Conservation (phyloP, 257 asterid species). For the Jasminum sambac region DNA sequence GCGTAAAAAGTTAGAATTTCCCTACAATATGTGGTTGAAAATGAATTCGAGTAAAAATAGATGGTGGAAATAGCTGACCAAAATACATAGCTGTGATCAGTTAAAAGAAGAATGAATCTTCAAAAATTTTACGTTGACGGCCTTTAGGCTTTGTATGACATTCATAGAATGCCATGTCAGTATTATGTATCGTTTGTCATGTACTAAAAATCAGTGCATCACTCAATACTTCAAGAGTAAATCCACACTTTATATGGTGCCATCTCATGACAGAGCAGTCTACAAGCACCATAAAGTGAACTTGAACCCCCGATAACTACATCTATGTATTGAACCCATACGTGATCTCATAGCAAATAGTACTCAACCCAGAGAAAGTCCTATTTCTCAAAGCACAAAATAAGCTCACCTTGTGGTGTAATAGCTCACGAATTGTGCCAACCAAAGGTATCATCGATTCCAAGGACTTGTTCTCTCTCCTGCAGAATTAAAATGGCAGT, state of each 20-base stretch:
- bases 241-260: neutral
- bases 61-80: no score
- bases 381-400: slow-evolving; percentile 10
- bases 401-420: slow-evolving; percentile 72
- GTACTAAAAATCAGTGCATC: neutral
- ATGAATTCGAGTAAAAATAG: no score
- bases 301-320: neutral
- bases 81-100: no score
- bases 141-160: neutral
- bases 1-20: no score
- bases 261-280: neutral
- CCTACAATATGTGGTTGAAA: no score
- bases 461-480: slow-evolving; percentile 44
- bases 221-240: neutral
- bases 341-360: neutral
- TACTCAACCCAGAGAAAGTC: neutral
- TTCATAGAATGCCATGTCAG: neutral
- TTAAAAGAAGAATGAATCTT: neutral
- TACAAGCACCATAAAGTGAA: neutral
- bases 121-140: neutral
- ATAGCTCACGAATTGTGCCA: slow-evolving; percentile 65
- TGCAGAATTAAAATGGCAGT: slow-evolving; percentile 33
- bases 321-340: neutral
- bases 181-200: neutral
- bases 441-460: slow-evolving; percentile 69